phyloP scores from a whole-genome alignment of 805 yeast species.

The Nakazawaea populi region DNA sequence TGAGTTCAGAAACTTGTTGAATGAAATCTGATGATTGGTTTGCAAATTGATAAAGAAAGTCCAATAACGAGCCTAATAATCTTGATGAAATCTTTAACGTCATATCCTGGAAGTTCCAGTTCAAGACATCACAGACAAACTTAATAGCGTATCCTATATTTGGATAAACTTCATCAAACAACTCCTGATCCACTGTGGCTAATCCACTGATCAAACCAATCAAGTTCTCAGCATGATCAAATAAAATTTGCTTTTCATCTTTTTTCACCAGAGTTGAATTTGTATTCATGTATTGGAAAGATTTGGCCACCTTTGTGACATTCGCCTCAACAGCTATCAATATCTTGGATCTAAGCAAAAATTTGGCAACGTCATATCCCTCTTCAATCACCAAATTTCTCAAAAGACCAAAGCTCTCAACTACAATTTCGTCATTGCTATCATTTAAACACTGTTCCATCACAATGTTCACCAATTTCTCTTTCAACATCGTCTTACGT shows the following conservation, averaged over 20 bases:
- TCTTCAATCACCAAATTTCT: constrained; percentile 80
- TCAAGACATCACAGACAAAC: constrained; percentile 31
- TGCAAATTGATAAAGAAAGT: constrained; percentile 54
- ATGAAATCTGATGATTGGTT: constrained; percentile 54
- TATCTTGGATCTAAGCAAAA: constrained; percentile 72
- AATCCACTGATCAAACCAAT: constrained; percentile 63
- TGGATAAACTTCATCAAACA: constrained; percentile 31
- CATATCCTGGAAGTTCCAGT: constrained; percentile 23
- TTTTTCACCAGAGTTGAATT: constrained; percentile 20
- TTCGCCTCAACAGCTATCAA: constrained; percentile 56
- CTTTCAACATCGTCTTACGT: constrained; percentile 62
- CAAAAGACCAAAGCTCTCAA: constrained; percentile 75
- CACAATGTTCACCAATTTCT: constrained; percentile 58
- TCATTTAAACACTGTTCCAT: constrained; percentile 64
- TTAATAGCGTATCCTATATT: constrained; percentile 20
- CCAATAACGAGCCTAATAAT: constrained; percentile 47
- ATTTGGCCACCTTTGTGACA: constrained; percentile 39
- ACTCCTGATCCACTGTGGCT: constrained; percentile 52
- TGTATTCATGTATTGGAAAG: constrained; percentile 36
- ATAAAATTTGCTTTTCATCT: constrained; percentile 42
- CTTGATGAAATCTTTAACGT: constrained; percentile 29
- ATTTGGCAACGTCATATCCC: constrained; percentile 75
- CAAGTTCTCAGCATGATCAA: constrained; percentile 69
- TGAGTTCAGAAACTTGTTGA: constrained; percentile 1
- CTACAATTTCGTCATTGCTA: constrained; percentile 65